Base-by-base conservation (phyloP, 2,329 filamentous ascomycete species). In the Colletotrichum noveboracense region DNA sequence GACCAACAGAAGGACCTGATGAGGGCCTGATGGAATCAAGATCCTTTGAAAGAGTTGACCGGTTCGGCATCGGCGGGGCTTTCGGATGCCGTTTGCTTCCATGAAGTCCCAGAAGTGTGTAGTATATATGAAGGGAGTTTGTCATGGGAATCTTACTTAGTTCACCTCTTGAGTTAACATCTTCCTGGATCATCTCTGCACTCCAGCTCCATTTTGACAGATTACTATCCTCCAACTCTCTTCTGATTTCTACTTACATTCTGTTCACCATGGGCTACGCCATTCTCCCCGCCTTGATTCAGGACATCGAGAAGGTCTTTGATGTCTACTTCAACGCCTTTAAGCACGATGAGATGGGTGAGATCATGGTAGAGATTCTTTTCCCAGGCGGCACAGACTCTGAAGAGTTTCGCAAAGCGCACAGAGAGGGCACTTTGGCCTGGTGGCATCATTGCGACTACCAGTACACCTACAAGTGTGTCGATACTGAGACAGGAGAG, bases 401-500 rank as follows among this genome's bases (percentile, higher is more conserved):
- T 36, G 81, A 83, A 7, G 82, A 84, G 48, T 88, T 88, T 79
- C 85, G 87, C 52, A 84, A 86, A 70, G 83, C 80, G 5, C 88
- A 89, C 76, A 81, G 86, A 32, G 81, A 81, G 3, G 86, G 84
- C 24, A 88, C 86, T 2, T 78, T 86, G 16, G 81, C 79, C 8
- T 86, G 82, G 79, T 85, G 84, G 83, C 82, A 86, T 67, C 83
- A 80, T 14, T 84, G 80, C 73, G 79, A 82, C 14, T 80, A 81
- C 21, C 87, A 89, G 73, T 87, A 88, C 79, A 89, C 87, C 7
- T 81, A 86, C 75, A 89, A 89, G 80, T 87, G 84, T 48, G 81
- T 89, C 28, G 87, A 89, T 76, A 84, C 83, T 9, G 82, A 83
- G 5, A 86, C 83, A 1, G 84, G 84, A 9, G 83, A 85, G 38